Evolutionary conservation across 2,329 filamentous ascomycete genomes (phyloP).

Genomic region (Xylaria polymorpha): DNA sequence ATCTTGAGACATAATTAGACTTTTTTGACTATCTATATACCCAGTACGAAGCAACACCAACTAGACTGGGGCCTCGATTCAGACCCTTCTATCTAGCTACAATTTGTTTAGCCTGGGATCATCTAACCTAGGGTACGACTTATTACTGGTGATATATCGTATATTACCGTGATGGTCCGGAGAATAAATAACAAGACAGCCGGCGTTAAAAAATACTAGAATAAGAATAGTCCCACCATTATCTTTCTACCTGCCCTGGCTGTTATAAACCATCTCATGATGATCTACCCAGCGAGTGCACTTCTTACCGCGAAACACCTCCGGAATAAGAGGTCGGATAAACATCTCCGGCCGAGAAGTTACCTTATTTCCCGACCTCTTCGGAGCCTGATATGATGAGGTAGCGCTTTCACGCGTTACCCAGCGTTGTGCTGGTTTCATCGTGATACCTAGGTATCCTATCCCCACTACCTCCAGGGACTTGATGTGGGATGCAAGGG

Average conservation of each 20-base stretch:
- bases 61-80: neutral
- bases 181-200: neutral
- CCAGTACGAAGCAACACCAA: too few species aligned
- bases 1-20: neutral
- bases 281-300: neutral
- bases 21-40: neutral
- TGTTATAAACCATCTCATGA: neutral
- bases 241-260: neutral
- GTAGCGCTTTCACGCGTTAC: neutral
- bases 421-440: neutral
- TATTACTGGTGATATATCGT: neutral
- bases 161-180: neutral
- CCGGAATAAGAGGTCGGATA: conserved; percentile 18
- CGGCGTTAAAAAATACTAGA: conserved; percentile 18
- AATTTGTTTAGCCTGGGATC: conserved; percentile 15
- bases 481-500: conserved; percentile 15
- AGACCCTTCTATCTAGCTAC: neutral
- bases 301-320: too few species aligned
- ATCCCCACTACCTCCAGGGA: conserved; percentile 6
- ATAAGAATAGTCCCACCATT: neutral
- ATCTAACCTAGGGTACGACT: neutral
- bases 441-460: conserved; percentile 1
- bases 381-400: neutral
- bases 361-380: neutral
- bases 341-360: conserved; percentile 7